Percentiles rank a stretch among this genome's conserved stretches.
These are phyloP conservation scores for Thielaviopsis musarum DNA, from an alignment of 2,329 filamentous ascomycete genomes.

Conservation along the genomic window DNA sequence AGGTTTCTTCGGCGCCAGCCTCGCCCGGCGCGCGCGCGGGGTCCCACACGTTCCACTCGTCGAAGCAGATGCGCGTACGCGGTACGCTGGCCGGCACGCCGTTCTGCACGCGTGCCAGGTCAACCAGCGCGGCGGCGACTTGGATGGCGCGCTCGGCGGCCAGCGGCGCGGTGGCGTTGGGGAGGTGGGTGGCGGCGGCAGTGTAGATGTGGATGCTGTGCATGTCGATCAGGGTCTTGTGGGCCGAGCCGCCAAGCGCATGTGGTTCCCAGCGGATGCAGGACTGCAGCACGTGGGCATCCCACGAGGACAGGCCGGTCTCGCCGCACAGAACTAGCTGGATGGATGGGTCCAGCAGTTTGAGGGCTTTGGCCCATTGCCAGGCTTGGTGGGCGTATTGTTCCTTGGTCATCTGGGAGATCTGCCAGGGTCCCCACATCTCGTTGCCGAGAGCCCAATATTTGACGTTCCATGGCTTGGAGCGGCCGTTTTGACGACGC, in stretches of 20 bases:
- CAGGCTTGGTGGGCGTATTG: slow-evolving; percentile 51
- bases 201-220: slow-evolving; percentile 72
- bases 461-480: slow-evolving; percentile 63
- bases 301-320: slow-evolving; percentile 53
- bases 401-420: slow-evolving; percentile 51
- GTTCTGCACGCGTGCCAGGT: slow-evolving; percentile 57
- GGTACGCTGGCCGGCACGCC: slow-evolving; percentile 40
- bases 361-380: slow-evolving; percentile 57
- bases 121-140: slow-evolving; percentile 50
- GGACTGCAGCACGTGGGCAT: slow-evolving; percentile 54
- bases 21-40: slow-evolving; percentile 54
- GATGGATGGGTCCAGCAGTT: slow-evolving; percentile 53
- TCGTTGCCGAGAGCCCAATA: slow-evolving; percentile 80
- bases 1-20: slow-evolving; percentile 52
- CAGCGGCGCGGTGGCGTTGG: slow-evolving; percentile 37
- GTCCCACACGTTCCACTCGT: slow-evolving; percentile 79
- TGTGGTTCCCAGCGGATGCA: slow-evolving; percentile 32
- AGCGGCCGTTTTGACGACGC: slow-evolving; percentile 55
- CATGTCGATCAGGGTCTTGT: slow-evolving; percentile 48
- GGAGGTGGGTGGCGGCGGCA: slow-evolving; percentile 31
- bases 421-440: slow-evolving; percentile 49
- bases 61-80: slow-evolving; percentile 58
- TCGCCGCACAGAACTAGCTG: slow-evolving; percentile 59
- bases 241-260: slow-evolving; percentile 19
- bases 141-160: slow-evolving; percentile 59